Conservation (phyloP, 345 rosid genomes). For the Bruguiera parviflora region DNA sequence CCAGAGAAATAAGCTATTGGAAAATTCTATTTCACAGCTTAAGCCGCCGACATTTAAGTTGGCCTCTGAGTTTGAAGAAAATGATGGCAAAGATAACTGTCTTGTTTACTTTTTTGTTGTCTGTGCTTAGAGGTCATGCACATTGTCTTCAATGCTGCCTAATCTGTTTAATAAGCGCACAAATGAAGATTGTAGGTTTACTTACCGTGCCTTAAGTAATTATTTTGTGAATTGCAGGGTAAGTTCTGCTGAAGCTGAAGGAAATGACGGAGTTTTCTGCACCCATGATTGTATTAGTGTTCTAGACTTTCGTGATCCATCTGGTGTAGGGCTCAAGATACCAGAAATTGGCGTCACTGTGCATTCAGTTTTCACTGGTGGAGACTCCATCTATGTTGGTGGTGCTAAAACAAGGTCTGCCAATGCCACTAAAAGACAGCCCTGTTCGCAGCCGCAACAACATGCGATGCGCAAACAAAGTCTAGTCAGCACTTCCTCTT, state of each 20-base stretch:
- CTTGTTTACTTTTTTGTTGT: background rate
- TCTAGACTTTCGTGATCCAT: conserved; percentile 77
- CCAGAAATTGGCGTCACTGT: conserved; percentile 54
- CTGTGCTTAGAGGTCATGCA: no score
- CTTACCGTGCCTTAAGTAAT: conserved; percentile 9
- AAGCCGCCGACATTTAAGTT: background rate
- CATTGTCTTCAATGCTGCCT: background rate
- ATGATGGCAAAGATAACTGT: background rate
- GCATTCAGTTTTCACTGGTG: conserved; percentile 78
- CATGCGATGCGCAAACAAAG: conserved; percentile 70
- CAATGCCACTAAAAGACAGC: conserved; percentile 32
- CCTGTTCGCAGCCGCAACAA: conserved; percentile 64
- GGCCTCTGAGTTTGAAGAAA: background rate
- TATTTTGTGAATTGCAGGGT: conserved; percentile 49
- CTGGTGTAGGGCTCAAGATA: conserved; percentile 84
- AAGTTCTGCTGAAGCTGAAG: conserved; percentile 83
- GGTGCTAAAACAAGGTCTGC: conserved; percentile 47
- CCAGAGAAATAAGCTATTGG: background rate
- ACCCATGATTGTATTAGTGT: conserved; percentile 71
- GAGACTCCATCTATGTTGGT: conserved; percentile 71
- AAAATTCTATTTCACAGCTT: background rate
- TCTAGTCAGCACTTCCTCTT: conserved; percentile 48
- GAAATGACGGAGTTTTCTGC: conserved; percentile 93
- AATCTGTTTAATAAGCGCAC: background rate
- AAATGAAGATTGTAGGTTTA: conserved; percentile 2